phyloP scores from a whole-genome alignment of 164 flowering plant genomes.

The Vitis rupestris region DNA sequence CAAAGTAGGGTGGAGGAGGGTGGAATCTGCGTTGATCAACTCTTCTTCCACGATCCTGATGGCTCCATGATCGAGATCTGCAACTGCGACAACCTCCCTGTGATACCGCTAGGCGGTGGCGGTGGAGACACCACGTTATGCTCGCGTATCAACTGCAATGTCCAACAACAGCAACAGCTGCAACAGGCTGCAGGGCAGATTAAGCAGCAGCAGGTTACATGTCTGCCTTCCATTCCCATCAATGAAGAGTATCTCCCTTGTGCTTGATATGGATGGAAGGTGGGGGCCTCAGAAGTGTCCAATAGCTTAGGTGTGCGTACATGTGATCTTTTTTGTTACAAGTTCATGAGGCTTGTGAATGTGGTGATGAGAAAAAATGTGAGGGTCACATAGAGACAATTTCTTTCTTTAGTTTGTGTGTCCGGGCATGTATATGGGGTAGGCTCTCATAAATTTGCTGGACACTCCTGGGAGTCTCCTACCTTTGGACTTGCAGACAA shows the following conservation, averaged over 20 bases:
- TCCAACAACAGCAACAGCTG: constrained; percentile 3
- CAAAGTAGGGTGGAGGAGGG: constrained; percentile 31
- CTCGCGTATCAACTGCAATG: constrained; percentile 11
- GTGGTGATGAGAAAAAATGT: no score
- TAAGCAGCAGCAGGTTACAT: neutral
- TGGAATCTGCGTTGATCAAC: constrained; percentile 40
- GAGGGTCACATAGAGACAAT: no score
- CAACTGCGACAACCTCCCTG: constrained; percentile 48
- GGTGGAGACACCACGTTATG: constrained; percentile 6
- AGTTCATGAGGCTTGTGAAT: no score
- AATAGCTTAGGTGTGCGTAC: neutral
- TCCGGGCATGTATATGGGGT: no score
- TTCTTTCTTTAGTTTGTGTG: no score
- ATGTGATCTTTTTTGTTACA: no score
- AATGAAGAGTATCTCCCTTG: constrained; percentile 3
- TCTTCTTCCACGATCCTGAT: constrained; percentile 55
- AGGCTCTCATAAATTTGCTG: no score
- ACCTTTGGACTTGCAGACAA: no score
- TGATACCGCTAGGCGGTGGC: constrained; percentile 25
- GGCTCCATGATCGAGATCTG: constrained; percentile 49
- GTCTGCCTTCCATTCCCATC: neutral
- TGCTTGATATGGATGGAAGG: neutral
- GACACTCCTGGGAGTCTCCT: no score
- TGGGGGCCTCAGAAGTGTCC: neutral
- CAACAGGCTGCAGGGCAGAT: neutral